phyloP scores from a whole-genome alignment of 805 yeast genomes.

The Starmerella bacillaris region DNA sequence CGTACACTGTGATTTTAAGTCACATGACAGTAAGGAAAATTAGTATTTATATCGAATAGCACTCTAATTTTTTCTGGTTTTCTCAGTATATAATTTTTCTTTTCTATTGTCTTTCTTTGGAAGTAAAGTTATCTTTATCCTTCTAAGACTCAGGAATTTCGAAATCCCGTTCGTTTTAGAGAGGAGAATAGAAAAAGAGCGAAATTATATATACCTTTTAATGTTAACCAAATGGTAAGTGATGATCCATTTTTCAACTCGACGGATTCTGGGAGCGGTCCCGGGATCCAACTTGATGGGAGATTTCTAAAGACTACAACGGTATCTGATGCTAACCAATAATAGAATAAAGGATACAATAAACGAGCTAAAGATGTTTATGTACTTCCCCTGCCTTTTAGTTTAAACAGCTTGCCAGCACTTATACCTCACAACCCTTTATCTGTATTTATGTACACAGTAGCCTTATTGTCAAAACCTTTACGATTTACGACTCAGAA shows the following conservation, averaged over 20 bases:
- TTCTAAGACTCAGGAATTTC: no score
- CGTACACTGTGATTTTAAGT: no score
- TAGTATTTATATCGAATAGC: no score
- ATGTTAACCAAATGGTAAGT: conserved; percentile 13
- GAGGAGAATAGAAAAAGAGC: no score
- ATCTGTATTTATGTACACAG: conserved; percentile 37
- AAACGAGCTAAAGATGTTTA: conserved; percentile 11
- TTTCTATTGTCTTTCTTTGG: no score
- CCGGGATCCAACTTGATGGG: conserved; percentile 12
- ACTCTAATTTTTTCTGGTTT: no score
- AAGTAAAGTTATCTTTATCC: no score
- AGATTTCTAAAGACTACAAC: conserved; percentile 64
- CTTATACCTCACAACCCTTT: conserved; percentile 49
- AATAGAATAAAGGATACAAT: conserved; percentile 8
- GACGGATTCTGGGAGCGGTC: conserved; percentile 20
- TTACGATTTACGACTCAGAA: neutral
- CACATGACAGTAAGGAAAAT: no score
- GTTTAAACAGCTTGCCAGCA: conserved; percentile 32
- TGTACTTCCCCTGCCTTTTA: conserved; percentile 39
- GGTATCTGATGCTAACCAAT: conserved; percentile 59
- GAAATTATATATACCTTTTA: no score
- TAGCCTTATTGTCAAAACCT: neutral
- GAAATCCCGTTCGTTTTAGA: no score
- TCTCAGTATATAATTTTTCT: no score
- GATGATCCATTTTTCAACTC: conserved; percentile 15